Base-by-base conservation (phyloP, 2,329 filamentous ascomycete genomes). In the Arachnomyces sp. region DNA sequence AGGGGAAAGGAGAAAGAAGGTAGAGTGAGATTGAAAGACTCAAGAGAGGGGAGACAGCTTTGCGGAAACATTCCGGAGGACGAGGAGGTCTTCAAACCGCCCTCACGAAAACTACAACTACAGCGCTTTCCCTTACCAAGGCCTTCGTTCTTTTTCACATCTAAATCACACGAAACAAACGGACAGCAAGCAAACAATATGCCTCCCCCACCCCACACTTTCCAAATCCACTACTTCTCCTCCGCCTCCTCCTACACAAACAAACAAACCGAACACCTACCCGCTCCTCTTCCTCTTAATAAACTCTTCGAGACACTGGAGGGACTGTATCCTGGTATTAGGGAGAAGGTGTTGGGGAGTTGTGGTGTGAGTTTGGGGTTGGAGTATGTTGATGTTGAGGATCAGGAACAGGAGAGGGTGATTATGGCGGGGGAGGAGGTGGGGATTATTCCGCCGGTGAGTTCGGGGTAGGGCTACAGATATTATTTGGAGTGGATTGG, bases 221-320 rank as follows among this genome's bases (percentile, higher is more conserved):
- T 68, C 45, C 61, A 62, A 45, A 64, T 71, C 50, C 61, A 66
- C 52, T 68, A 70, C 51, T 71, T 71, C 52, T 62, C 67, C 40
- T 55, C 58, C 35, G 66, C 67, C 13, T 61, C 63, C 30, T 52
- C 58, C 34, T 68, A 61, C 50, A 66, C 65, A 2, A 46, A 54
- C 31, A 65, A 62, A 52, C 48, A 58, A 18, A 61, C 63, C 28
- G 65, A 69, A 30, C 46, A 43, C 2, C 55, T 70, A 8, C 57
- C 63, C 3, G 67, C 65, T 2, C 67, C 67, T 3, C 52, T 64
- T 2, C 60, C 63, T 3, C 50, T 69, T 3, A 46, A 53, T 5
- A 38, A 44, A 4, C 52, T 71, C 7, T 69, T 66, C 44, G 43
- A 49, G 4, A 43, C 56, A 9, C 56, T 71, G 1, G 66, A 71